Conservation (phyloP, 208 protist genomes). For the Acanthamoeba sp. region DNA sequence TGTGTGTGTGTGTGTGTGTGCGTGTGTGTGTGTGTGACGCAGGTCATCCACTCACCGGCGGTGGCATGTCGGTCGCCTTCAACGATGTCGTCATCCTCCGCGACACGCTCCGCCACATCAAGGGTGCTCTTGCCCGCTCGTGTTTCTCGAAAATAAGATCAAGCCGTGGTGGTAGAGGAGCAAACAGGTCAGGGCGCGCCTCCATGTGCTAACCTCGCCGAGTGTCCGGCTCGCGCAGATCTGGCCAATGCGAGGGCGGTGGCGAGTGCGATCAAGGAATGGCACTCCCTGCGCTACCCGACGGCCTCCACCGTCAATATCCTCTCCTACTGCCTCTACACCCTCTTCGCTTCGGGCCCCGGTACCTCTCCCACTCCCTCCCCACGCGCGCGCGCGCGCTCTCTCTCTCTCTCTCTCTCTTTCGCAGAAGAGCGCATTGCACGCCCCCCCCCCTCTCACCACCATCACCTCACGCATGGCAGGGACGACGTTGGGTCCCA, state of each 20-base stretch:
- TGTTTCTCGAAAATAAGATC: too few species aligned
- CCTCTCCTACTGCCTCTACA: conserved; percentile 94
- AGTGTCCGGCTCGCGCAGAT: conserved; percentile 85
- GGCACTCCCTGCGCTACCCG: conserved; percentile 87
- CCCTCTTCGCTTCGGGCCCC: conserved; percentile 87
- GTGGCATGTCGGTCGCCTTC: conserved; percentile 89
- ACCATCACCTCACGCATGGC: too few species aligned
- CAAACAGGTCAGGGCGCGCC: too few species aligned
- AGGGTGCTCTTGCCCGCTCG: conserved; percentile 75
- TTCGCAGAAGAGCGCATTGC: too few species aligned
- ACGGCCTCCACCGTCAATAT: conserved; percentile 93
- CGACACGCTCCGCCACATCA: conserved; percentile 76
- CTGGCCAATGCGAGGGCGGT: conserved; percentile 89
- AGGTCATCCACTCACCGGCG: conserved; percentile 62
- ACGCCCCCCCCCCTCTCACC: too few species aligned
- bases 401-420: too few species aligned
- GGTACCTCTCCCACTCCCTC: background rate
- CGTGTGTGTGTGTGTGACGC: too few species aligned
- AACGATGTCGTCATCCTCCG: conserved; percentile 86
- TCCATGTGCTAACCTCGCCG: too few species aligned
- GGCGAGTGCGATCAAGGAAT: conserved; percentile 80
- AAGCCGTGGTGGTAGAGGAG: too few species aligned
- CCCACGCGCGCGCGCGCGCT: too few species aligned
- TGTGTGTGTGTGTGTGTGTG: too few species aligned
- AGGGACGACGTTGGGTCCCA: conserved; percentile 79